Evolutionary conservation across 257 asterid species (phyloP).

Genomic region (Anisodus tanguticus): DNA sequence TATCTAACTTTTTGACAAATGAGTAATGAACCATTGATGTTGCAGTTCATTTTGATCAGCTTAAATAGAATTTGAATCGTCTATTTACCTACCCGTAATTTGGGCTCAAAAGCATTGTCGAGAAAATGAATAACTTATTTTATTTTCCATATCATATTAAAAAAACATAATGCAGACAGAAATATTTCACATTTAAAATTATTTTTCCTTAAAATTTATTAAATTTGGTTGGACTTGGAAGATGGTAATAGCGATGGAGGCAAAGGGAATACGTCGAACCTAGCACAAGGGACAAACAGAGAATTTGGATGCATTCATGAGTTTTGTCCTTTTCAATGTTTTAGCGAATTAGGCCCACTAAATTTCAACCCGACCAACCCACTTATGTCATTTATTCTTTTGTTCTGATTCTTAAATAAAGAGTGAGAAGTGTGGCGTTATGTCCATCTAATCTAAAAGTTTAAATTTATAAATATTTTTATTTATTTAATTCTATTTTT

Average conservation of each 20-base stretch:
- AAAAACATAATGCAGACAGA: not conserved
- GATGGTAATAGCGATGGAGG: conserved; percentile 8
- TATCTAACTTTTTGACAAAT: no score
- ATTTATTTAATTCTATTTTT: no score
- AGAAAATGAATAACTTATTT: no score
- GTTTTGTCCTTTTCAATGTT: conserved; percentile 20
- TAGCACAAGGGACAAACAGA: conserved; percentile 29
- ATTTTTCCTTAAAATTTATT: not conserved
- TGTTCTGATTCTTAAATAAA: no score
- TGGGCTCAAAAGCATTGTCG: not conserved
- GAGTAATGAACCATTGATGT: no score
- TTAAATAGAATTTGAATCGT: no score
- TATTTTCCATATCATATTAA: not conserved
- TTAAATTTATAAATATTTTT: no score
- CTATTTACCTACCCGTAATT: no score
- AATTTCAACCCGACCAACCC: conserved; percentile 24
- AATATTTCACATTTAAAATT: not conserved
- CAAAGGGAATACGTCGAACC: conserved; percentile 24
- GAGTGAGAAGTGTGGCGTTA: no score
- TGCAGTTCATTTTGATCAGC: no score
- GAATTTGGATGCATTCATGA: conserved; percentile 18
- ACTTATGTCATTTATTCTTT: not conserved
- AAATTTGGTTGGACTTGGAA: not conserved
- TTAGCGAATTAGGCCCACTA: conserved; percentile 14
- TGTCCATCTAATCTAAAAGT: no score